Conservation (phyloP, 2,329 filamentous ascomycete genomes). For the Fusarium vanettenii region DNA sequence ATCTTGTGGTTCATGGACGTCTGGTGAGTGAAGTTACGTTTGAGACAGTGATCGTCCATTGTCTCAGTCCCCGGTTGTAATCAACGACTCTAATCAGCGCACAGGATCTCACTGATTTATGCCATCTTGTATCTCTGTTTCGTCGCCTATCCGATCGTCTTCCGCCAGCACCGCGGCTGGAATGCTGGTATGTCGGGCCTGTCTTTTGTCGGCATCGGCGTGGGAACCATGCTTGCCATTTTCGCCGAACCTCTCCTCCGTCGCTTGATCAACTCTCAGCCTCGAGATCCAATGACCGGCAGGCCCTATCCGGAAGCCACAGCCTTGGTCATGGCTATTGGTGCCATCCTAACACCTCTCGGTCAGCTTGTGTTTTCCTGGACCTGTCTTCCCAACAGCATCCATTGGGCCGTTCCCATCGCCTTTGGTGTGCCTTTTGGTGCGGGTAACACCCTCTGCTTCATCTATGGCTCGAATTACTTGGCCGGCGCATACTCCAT, state of each 20-base stretch:
- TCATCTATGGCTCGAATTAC: slow-evolving; percentile 87
- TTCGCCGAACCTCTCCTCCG: slow-evolving; percentile 78
- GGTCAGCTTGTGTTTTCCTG: slow-evolving; percentile 90
- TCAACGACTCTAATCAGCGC: slow-evolving; percentile 8
- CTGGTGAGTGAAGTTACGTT: slow-evolving; percentile 60
- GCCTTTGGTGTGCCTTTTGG: slow-evolving; percentile 84
- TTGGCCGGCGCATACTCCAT: slow-evolving; percentile 83
- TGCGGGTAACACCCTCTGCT: slow-evolving; percentile 79
- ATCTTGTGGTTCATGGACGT: slow-evolving; percentile 79
- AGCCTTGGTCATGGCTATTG: slow-evolving; percentile 82
- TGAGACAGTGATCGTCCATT: neutral
- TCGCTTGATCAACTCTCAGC: slow-evolving; percentile 80
- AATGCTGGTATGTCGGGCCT: slow-evolving; percentile 77
- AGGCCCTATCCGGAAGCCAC: slow-evolving; percentile 82
- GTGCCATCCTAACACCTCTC: slow-evolving; percentile 77
- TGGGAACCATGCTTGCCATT: slow-evolving; percentile 72
- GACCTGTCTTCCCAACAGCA: slow-evolving; percentile 81
- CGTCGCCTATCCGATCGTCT: slow-evolving; percentile 89
- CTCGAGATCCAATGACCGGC: slow-evolving; percentile 79
- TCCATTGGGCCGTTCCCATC: slow-evolving; percentile 86
- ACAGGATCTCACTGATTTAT: slow-evolving; percentile 83
- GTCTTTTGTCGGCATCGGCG: slow-evolving; percentile 78
- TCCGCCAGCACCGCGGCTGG: slow-evolving; percentile 81
- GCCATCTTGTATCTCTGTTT: slow-evolving; percentile 91
- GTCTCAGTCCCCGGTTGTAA: neutral